These are phyloP conservation scores for Kalanchoe fedtschenkoi DNA, from an alignment of 164 flowering plant species.

Conservation along the genomic window DNA sequence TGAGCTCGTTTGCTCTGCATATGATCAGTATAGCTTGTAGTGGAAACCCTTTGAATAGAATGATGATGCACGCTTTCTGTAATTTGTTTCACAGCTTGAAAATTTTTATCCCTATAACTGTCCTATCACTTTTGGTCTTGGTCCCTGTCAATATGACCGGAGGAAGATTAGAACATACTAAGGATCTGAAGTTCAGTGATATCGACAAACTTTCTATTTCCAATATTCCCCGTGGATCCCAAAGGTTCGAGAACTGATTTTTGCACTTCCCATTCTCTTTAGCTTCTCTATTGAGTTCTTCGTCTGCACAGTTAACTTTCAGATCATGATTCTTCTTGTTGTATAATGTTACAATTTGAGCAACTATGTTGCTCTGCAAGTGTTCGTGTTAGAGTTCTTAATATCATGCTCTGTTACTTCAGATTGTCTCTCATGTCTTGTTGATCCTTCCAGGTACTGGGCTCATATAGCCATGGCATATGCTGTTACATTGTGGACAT, in stretches of 20 bases:
- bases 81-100: conserved; percentile 3
- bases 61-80: neutral
- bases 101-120: conserved; percentile 5
- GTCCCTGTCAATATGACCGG: conserved; percentile 6
- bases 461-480: conserved; percentile 66
- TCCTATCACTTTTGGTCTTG: conserved; percentile 3
- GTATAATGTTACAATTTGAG: neutral
- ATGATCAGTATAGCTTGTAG: no score
- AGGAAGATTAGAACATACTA: neutral
- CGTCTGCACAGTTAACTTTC: neutral
- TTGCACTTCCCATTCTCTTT: neutral
- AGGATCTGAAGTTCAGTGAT: conserved; percentile 7
- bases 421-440: neutral
- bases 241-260: neutral
- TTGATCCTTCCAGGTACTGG: conserved; percentile 52
- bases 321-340: neutral
- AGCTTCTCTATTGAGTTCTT: neutral
- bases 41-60: no score
- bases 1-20: neutral
- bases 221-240: neutral
- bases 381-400: neutral
- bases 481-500: conserved; percentile 73
- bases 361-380: neutral
- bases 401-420: neutral
- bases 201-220: conserved; percentile 7